Conservation (phyloP, 1,139 yeast species). For the Casaregolazyma suthepensis region DNA sequence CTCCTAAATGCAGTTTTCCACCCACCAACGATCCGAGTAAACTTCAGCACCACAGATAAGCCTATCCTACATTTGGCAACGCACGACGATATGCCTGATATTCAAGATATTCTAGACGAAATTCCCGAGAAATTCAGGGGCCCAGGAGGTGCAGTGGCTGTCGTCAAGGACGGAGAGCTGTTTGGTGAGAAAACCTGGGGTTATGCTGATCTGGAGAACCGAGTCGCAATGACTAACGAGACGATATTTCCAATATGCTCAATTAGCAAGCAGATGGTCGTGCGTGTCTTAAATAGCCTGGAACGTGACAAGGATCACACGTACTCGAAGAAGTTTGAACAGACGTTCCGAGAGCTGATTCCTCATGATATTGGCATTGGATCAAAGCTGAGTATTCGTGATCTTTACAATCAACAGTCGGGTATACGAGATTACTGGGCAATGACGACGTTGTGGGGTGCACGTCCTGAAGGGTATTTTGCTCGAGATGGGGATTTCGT, state of each 20-base stretch:
- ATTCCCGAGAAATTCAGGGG: not conserved
- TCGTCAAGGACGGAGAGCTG: not conserved
- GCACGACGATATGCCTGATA: not conserved
- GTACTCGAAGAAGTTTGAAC: not conserved
- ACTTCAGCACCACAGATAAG: not conserved
- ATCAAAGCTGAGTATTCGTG: not conserved
- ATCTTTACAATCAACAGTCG: not conserved
- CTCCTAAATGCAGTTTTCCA: not conserved
- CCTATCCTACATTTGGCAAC: not conserved
- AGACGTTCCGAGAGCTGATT: not conserved
- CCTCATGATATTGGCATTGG: not conserved
- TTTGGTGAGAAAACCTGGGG: not conserved
- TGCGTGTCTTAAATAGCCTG: not conserved
- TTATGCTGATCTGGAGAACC: not conserved
- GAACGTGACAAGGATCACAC: not conserved
- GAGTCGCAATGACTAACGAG: not conserved
- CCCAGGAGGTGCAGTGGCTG: not conserved
- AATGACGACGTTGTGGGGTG: not conserved
- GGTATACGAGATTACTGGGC: not conserved
- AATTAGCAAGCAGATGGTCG: not conserved
- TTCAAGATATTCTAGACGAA: not conserved
- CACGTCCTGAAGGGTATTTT: not conserved
- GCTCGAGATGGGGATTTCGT: not conserved
- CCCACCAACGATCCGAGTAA: not conserved
- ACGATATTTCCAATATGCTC: not conserved